phyloP scores from a whole-genome alignment of 1,284 basidiomycete genomes.

The Ceratobasidium theobromae region DNA sequence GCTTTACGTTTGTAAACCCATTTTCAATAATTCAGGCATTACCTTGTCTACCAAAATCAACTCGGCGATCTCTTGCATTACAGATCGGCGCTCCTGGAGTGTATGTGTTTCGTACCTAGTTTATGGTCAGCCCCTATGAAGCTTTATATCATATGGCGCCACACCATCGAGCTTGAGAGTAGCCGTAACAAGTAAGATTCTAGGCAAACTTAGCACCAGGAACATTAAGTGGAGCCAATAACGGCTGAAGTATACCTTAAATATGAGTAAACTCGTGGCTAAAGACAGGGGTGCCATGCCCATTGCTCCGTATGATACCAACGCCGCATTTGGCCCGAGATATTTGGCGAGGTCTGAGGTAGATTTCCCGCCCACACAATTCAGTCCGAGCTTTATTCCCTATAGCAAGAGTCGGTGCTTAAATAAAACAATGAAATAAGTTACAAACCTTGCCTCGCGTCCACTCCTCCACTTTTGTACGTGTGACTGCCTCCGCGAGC shows the following conservation, averaged over 20 bases:
- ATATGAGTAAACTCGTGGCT: slow-evolving; percentile 78
- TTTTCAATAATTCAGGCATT: slow-evolving; percentile 8
- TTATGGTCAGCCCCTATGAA: background rate
- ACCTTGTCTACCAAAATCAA: slow-evolving; percentile 56
- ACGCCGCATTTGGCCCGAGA: slow-evolving; percentile 61
- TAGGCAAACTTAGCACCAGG: background rate
- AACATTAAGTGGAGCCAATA: background rate
- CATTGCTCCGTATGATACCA: slow-evolving; percentile 89
- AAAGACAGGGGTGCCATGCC: slow-evolving; percentile 75
- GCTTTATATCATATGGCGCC: background rate
- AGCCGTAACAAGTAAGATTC: slow-evolving; percentile 68
- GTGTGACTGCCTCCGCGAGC: slow-evolving; percentile 56
- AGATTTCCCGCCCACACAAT: slow-evolving; percentile 76
- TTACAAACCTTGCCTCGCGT: slow-evolving; percentile 57
- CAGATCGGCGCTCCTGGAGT: slow-evolving; percentile 36
- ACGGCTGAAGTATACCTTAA: slow-evolving; percentile 52
- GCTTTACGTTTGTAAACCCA: background rate
- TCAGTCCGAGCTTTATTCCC: slow-evolving; percentile 67
- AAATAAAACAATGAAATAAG: slow-evolving; percentile 39
- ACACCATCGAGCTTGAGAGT: slow-evolving; percentile 74
- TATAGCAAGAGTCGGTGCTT: background rate
- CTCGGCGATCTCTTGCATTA: slow-evolving; percentile 46
- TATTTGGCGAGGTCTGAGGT: slow-evolving; percentile 68
- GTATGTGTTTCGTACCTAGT: slow-evolving; percentile 46
- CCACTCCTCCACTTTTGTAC: slow-evolving; percentile 57